Evolutionary conservation across 495 filamentous ascomycete species (phyloP), one percentile per base, ranked within the genome.

Genomic region (Articulospora tetracladia): DNA sequence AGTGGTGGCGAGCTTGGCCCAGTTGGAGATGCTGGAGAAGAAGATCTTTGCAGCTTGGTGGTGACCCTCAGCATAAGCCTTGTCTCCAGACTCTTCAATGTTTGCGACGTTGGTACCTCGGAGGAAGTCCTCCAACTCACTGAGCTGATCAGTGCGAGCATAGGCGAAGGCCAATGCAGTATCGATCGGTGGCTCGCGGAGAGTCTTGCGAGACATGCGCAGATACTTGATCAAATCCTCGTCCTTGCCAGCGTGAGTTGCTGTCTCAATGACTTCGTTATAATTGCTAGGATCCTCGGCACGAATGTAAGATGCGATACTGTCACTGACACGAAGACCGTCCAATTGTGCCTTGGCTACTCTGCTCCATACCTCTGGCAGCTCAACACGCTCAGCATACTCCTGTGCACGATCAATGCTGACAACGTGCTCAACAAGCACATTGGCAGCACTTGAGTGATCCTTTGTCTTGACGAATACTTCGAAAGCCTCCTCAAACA

Each of bases 21-120:
- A 99, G 81, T 99, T 99, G 32, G 93, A 97, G 74, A 99, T 96
- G 79, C 89, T 97, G 53, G 86, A 90, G 76, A 86, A 99, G 81
- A 99, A 98, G 69, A 98, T 98, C 83, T 99, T 99, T 60, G 95
- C 91, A 24, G 95, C 95, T 76, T 97, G 88, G 69, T 97, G 91
- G 70, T 88, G 90, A 47, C 93, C 93, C 74, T 98, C 94, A 65
- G 85, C 87, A 70, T 97, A 97, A 28, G 95, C 94, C 78, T 96
- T 96, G 80, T 99, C 95, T 77, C 95, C 95, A 39, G 91, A 97
- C 57, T 93, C 87, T 66, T 98, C 95, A 58, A 97, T 79, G 66
- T 97, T 91, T 52, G 95, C 93, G 57, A 97, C 94, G 63, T 99
- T 99, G 48, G 91, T 92, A 22, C 86, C 84, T 55, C 91, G 89